These are phyloP conservation scores for Didymella lethalis DNA, from an alignment of 2,329 filamentous ascomycete genomes.

Conservation along the genomic window DNA sequence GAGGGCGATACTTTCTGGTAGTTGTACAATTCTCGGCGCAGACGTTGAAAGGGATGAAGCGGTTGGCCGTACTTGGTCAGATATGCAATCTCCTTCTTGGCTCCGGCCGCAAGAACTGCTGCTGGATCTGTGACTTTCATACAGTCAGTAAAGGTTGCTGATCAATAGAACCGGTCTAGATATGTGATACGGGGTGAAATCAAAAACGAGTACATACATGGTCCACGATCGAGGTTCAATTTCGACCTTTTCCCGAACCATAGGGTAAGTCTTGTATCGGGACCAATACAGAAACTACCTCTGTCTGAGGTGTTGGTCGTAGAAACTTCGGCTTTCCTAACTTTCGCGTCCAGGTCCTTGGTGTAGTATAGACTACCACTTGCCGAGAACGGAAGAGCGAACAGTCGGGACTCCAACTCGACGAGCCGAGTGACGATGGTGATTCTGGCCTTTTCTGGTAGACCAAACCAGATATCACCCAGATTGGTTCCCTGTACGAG, in stretches of 20 bases:
- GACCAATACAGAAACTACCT: constrained; percentile 41
- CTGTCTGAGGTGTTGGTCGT: constrained; percentile 12
- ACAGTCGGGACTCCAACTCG: constrained; percentile 39
- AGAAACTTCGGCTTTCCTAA: constrained; percentile 27
- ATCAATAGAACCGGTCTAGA: not conserved
- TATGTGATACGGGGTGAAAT: not conserved
- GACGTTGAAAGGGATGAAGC: constrained; percentile 43
- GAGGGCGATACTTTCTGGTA: constrained; percentile 40
- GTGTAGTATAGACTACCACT: constrained; percentile 46
- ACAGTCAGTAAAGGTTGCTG: constrained; percentile 22
- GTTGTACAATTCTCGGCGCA: constrained; percentile 43
- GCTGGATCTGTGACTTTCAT: constrained; percentile 35
- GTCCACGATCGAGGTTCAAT: constrained; percentile 26
- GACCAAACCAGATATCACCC: constrained; percentile 45
- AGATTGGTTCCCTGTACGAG: constrained; percentile 45
- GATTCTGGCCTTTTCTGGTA: constrained; percentile 34
- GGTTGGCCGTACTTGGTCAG: constrained; percentile 39
- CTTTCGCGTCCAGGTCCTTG: constrained; percentile 22
- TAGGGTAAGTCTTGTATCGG: constrained; percentile 35
- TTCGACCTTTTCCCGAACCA: constrained; percentile 43
- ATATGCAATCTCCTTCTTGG: constrained; percentile 45
- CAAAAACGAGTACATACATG: no score
- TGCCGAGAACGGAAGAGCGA: constrained; percentile 39
- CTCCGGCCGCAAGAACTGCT: constrained; percentile 40
- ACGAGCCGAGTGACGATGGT: constrained; percentile 38